Evolutionary conservation across 768 basidiomycete species (phyloP), one percentile per base, ranked within the genome.

Genomic region (Nidularia sp.): DNA sequence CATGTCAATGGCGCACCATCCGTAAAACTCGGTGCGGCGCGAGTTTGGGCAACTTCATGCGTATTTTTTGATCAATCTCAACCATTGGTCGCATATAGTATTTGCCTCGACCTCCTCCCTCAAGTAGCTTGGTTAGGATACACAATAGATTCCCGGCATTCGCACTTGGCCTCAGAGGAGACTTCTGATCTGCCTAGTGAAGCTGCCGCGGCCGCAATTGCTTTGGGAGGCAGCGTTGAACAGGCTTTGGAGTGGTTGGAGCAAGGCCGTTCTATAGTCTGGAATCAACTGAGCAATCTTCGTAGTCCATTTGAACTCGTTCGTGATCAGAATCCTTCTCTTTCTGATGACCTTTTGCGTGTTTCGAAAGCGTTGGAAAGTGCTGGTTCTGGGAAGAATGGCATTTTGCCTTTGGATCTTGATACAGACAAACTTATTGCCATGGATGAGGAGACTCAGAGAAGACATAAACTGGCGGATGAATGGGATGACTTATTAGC

Each of bases 241-340:
- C 58, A 51, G 15, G 66, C 63, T n/a, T 58, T 73, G 32, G 69
- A 72, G 54, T 62, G 70, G 62, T 60, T 75, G 5, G 66, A 67
- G 34, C 60, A 64, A 49, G 65, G 67, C 2, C 60, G 66, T 3
- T 61, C 61, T 25, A 48, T 67, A 13, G 52, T 64, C 5, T 69
- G 70, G 67, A 54, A 48, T 29, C 68, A 68, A 41, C 49, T 64
- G 0, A 55, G 58, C 18, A 53, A 61, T 8, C 55, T 66, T 5
- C 57, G 62, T 5, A 59, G 62, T 6, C 63, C 67, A 0, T 12
- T 64, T 5, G 60, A 66, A 45, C 50, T 54, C 18, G 56, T 66
- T 1, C 15, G 47, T 3, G 29, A 50, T 6, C 39, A 47, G 5
- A 5, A 60, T 36, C 52, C 51, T 10, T 45, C 33, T 3, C 45